These are phyloP conservation scores for Turnera subulata DNA, from an alignment of 345 rosid genomes.

Conservation along the genomic window DNA sequence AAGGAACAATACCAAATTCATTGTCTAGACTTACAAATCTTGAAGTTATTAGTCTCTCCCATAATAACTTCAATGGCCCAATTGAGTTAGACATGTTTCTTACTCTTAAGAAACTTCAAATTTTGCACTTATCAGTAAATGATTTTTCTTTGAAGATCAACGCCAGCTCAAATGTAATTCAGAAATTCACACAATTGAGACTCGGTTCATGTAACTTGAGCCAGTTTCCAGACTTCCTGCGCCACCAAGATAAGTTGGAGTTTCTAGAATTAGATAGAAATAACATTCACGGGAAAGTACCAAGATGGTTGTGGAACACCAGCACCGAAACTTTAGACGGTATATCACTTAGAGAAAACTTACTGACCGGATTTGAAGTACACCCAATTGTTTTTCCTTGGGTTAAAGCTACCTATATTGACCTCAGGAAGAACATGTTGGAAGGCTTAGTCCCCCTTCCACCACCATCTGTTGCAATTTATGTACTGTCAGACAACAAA, in stretches of 20 bases:
- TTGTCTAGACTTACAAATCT: conserved; percentile 18
- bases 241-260: background rate
- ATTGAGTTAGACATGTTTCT: conserved; percentile 13
- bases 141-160: background rate
- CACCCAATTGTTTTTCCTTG: background rate
- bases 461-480: too few relatives aligned
- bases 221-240: conserved; percentile 10
- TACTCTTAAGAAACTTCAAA: conserved; percentile 7
- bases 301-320: background rate
- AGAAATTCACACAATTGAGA: background rate
- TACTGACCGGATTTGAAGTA: too few relatives aligned
- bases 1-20: conserved; percentile 24
- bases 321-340: background rate
- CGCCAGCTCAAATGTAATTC: background rate
- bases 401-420: too few relatives aligned
- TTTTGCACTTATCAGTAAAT: conserved; percentile 8
- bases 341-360: too few relatives aligned
- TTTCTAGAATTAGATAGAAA: conserved; percentile 2
- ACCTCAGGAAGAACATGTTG: too few relatives aligned
- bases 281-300: conserved; percentile 20
- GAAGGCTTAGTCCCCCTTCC: too few relatives aligned
- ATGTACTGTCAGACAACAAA: background rate
- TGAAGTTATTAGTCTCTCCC: conserved; percentile 3
- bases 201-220: conserved; percentile 23
- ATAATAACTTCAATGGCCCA: conserved; percentile 21